Base-by-base conservation (phyloP, 129 eudicot species). In the Artemisia argyi region DNA sequence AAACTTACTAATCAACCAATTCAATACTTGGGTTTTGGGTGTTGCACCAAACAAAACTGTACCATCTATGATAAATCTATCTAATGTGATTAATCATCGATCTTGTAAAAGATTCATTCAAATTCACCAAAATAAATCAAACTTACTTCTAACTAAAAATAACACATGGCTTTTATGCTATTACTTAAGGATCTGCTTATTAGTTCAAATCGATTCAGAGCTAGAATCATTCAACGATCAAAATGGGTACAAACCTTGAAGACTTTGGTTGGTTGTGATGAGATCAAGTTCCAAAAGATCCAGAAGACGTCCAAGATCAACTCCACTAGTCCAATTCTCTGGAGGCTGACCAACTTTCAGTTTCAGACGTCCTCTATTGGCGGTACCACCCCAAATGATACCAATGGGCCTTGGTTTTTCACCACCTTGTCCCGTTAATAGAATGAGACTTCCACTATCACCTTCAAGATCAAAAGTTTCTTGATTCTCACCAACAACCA, bases 301-400 rank as follows among this genome's bases (percentile, higher is more conserved):
- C 55, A 91, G 85, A 73, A 91, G 97, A 4, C 97, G 97, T 65
- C 97, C 95, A 55, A 91, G 81, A 69, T 91, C 97, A 55, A 91
- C 97, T 66, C 88, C 95, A 65, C 91, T 88, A 7, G 97, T 91
- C 97, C 97, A 91, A 50, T 88, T 87, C 70, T 85, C 91, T 0
- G 95, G 95, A 65, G 91, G 88, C 73, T 83, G 89, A 17, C 97
- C 97, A 53, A 52, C 85, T 73, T 85, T 83, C 69, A 91, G 55
- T 76, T 91, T 91, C 75, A 91, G 72, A 20, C 95, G 87, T 30
- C 97, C 97, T 56, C 97, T 89, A 82, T 91, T 87, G 30, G 97
- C 95, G 3, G 97, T 91, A 72, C 97, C 97, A 32, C 97, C 97
- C 97, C 97, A 91, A 72, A 91, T 91, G 56, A 91, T 91, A 2